Percentiles rank a stretch among this genome's conserved stretches.
These are phyloP conservation scores for Candida railenensis DNA, from an alignment of 805 yeast species.

Conservation along the genomic window DNA sequence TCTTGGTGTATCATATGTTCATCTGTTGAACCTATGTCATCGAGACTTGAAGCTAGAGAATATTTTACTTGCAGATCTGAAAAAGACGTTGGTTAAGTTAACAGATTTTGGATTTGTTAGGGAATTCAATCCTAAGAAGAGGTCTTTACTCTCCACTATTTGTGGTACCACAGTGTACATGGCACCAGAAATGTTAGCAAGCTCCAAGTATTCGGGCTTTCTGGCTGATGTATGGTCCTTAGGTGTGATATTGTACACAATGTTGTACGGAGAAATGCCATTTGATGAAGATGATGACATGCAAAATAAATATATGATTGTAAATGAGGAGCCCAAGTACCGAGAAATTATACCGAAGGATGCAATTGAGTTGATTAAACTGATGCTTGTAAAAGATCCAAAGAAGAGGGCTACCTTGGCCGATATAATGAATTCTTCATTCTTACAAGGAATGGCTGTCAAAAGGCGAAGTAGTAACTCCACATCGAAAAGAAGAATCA, in stretches of 20 bases:
- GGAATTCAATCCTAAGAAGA: slow-evolving; percentile 49
- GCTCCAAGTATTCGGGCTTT: slow-evolving; percentile 73
- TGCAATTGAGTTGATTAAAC: slow-evolving; percentile 49
- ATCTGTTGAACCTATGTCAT: slow-evolving; percentile 74
- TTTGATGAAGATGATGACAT: slow-evolving; percentile 81
- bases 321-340: slow-evolving; percentile 64
- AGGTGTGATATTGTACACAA: slow-evolving; percentile 84
- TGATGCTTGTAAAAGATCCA: slow-evolving; percentile 67
- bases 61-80: slow-evolving; percentile 54
- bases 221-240: slow-evolving; percentile 89
- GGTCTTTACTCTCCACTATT: slow-evolving; percentile 67
- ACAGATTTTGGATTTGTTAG: slow-evolving; percentile 95
- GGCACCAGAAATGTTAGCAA: slow-evolving; percentile 87
- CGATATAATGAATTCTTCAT: slow-evolving; percentile 36
- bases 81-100: slow-evolving; percentile 62
- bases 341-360: slow-evolving; percentile 47
- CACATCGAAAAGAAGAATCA: slow-evolving; percentile 12
- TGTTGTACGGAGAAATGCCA: slow-evolving; percentile 86
- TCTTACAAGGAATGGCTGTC: slow-evolving; percentile 13
- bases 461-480: slow-evolving; percentile 6
- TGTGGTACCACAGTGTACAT: slow-evolving; percentile 95
- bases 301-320: slow-evolving; percentile 57
- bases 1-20: slow-evolving; percentile 71
- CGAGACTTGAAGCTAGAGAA: slow-evolving; percentile 85
- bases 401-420: slow-evolving; percentile 51